Conservation (phyloP, 2,329 filamentous ascomycete genomes). For the Thielaviopsis punctulata region DNA sequence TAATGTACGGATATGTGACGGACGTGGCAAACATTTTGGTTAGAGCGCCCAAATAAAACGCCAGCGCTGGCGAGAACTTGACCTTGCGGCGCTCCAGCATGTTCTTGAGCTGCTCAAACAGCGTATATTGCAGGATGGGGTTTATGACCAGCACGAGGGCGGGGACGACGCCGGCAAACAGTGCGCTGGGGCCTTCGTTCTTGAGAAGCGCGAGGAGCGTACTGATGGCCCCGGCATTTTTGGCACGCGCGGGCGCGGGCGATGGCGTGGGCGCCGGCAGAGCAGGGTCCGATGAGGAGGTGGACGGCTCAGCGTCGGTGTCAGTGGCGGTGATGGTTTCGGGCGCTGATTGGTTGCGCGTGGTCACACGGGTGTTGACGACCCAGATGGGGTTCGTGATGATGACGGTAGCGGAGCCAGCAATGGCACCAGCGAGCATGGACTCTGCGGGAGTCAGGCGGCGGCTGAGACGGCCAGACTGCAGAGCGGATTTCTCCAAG, state of each 20-base stretch:
- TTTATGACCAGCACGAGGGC: constrained; percentile 92
- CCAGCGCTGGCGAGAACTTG: constrained; percentile 67
- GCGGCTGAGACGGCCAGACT: constrained; percentile 53
- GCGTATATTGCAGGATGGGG: constrained; percentile 94
- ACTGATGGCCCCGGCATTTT: constrained; percentile 55
- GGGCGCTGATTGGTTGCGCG: constrained; percentile 35
- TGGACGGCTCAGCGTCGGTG: constrained; percentile 25
- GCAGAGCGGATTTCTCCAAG: constrained; percentile 63
- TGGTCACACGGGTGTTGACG: constrained; percentile 95
- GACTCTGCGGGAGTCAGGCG: constrained; percentile 83
- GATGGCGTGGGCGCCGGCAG: constrained; percentile 19
- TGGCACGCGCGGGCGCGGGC: constrained; percentile 22
- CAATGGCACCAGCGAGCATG: constrained; percentile 88
- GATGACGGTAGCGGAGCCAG: constrained; percentile 83
- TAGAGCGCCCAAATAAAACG: constrained; percentile 79
- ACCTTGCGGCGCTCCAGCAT: constrained; percentile 48
- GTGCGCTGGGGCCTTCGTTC: constrained; percentile 66
- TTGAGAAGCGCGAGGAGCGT: constrained; percentile 66
- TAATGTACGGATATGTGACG: constrained; percentile 97
- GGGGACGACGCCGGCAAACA: constrained; percentile 85
- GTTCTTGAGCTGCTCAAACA: constrained; percentile 98
- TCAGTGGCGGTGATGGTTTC: constrained; percentile 17
- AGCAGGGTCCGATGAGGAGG: too few species aligned
- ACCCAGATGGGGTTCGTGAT: constrained; percentile 99
- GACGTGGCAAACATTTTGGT: constrained; percentile 88